phyloP scores from a whole-genome alignment of 192 early-diverging fungal species.

The Piromyces sp. region DNA sequence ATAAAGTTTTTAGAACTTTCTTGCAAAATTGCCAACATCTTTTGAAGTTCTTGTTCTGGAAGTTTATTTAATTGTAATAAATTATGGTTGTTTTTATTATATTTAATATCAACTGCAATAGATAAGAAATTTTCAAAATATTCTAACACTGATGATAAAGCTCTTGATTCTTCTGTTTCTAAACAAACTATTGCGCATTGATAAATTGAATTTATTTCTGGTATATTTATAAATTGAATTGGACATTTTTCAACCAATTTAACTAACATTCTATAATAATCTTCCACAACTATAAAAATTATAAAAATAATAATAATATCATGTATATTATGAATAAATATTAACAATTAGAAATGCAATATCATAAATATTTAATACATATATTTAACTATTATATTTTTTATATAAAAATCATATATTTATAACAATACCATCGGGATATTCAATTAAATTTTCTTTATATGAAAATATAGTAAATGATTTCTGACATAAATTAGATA shows the following conservation, averaged over 20 bases:
- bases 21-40: neutral
- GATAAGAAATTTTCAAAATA: neutral
- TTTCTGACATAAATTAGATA: conserved; percentile 39
- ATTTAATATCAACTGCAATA: neutral
- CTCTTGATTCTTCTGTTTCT: neutral
- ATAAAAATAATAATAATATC: no score
- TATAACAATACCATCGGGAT: neutral
- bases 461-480: neutral
- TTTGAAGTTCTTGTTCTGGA: neutral
- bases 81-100: neutral
- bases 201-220: conserved; percentile 32
- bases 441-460: conserved; percentile 2
- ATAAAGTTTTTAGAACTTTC: neutral
- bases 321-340: no score
- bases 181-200: conserved; percentile 47
- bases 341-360: no score
- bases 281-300: conserved; percentile 51
- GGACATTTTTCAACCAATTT: conserved; percentile 30
- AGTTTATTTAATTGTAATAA: neutral
- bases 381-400: no score
- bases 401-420: neutral
- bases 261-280: conserved; percentile 46
- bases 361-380: no score
- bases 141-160: neutral
- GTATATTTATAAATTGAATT: conserved; percentile 26